Base-by-base conservation (phyloP, 2,329 filamentous ascomycete genomes). In the Monosporascus sp. region DNA sequence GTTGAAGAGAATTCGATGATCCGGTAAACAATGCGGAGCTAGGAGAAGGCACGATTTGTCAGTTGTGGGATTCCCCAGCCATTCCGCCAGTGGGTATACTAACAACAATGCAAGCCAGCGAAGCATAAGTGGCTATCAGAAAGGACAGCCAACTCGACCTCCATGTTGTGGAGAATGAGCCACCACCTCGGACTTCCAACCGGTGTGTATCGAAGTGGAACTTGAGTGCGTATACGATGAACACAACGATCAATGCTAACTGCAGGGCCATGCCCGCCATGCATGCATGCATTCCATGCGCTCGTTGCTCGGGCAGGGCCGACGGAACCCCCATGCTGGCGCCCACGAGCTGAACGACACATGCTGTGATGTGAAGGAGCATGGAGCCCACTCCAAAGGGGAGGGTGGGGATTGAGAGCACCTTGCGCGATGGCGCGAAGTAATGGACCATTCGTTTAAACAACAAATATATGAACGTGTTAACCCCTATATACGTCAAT, bases 241-340 rank as follows among this genome's bases (percentile, higher is more conserved):
- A 79, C n/a, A 73, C 49, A 3, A 80, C 53, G 51, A 81, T 77
- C 53, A 78, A 79, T 31, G 74, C 60, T 56, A 80, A 67, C 55
- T 82, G 79, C 0, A 81, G 61, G 0, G 72, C 77, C 17, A 81
- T 76, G 0, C 78, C 78, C 11, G 72, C 76, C 75, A 79, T 81
- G 63, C 81, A 82, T 53, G 76, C 66, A 48, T 74, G 66, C 0
- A 75, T 69, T 1, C 66, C 72, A 20, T 52, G 57, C 27, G 65
- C 54, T 24, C 67, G 64, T 6, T 63, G 60, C 2, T 64, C 60
- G 0, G 62, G 56, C 0, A 66, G 59, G 0, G 68, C 53, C 0
- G 55, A 58, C 6, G 65, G 63, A 5, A 59, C 54, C 6, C 61
- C 57, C 59, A 65, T 63, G 18, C 61, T 64, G 0, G 68, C 69